Evolutionary conservation across 1,284 basidiomycete species (phyloP).

Genomic region (Exobasidium cylindrosporum): DNA sequence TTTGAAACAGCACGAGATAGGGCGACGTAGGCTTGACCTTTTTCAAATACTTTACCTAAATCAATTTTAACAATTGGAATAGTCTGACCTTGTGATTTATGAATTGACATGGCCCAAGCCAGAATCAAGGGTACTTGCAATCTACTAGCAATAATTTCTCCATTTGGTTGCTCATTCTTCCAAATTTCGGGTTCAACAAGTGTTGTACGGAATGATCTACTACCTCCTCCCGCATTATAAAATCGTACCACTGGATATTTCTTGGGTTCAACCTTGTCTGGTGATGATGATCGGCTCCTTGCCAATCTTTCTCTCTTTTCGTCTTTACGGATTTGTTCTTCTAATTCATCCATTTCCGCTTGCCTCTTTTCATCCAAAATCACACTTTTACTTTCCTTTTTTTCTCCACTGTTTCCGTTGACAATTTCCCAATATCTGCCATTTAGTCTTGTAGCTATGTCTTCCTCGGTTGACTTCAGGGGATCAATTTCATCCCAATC

Average conservation of each 20-base stretch:
- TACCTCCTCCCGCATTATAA: slow-evolving; percentile 26
- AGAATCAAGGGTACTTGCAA: slow-evolving; percentile 52
- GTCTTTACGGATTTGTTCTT: not conserved
- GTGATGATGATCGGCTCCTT: slow-evolving; percentile 9
- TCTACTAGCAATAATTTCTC: slow-evolving; percentile 51
- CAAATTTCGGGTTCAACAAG: slow-evolving; percentile 42
- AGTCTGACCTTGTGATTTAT: slow-evolving; percentile 55
- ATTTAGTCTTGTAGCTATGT: not conserved
- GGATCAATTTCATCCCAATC: slow-evolving; percentile 54
- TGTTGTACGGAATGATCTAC: slow-evolving; percentile 26
- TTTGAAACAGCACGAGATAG: slow-evolving; percentile 89
- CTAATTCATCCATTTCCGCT: slow-evolving; percentile 1
- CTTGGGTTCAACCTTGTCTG: slow-evolving; percentile 1
- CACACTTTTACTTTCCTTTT: not conserved
- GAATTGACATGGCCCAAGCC: slow-evolving; percentile 54
- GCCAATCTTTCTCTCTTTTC: not conserved
- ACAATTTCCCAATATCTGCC: not conserved
- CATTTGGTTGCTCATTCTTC: slow-evolving; percentile 57
- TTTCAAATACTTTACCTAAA: slow-evolving; percentile 49
- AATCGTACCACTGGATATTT: slow-evolving; percentile 51
- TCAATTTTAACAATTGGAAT: slow-evolving; percentile 50
- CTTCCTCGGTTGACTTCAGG: slow-evolving; percentile 2
- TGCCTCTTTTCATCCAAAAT: not conserved
- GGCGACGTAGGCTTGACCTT: slow-evolving; percentile 83
- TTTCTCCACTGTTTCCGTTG: not conserved